These are phyloP conservation scores for Penicillium sp. DNA, from an alignment of 2,329 filamentous ascomycete genomes.

Conservation along the genomic window DNA sequence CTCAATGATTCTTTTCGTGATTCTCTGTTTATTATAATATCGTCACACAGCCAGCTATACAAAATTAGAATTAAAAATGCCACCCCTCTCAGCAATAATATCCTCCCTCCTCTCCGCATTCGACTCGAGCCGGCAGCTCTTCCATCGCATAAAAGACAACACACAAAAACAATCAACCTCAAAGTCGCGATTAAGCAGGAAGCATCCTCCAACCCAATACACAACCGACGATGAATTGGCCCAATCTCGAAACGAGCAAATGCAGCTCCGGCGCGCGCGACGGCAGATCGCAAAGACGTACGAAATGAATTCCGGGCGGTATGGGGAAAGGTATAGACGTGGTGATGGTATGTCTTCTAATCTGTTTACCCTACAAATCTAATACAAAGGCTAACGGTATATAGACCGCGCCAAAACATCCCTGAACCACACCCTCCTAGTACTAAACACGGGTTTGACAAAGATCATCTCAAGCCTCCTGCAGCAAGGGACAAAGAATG, in stretches of 20 bases:
- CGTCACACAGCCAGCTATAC: neutral
- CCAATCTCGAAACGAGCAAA: neutral
- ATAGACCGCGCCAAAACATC: constrained; percentile 10
- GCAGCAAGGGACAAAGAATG: neutral
- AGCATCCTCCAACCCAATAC: neutral
- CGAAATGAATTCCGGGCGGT: constrained; percentile 2
- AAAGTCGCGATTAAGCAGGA: neutral
- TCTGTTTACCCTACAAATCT: too few species aligned
- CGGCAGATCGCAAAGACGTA: constrained; percentile 2
- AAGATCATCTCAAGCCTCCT: constrained; percentile 9
- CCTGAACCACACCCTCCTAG: constrained; percentile 9
- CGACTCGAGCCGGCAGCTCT: constrained; percentile 5
- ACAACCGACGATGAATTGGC: neutral
- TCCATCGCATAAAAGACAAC: constrained; percentile 1
- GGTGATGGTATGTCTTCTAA: constrained; percentile 10
- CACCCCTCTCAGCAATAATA: constrained; percentile 2
- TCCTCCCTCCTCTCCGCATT: constrained; percentile 8
- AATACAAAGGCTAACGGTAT: too few species aligned
- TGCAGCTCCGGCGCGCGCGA: neutral
- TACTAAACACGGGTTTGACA: constrained; percentile 10
- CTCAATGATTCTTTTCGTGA: neutral
- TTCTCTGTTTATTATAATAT: neutral
- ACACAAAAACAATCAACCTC: constrained; percentile 22
- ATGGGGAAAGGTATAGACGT: constrained; percentile 8
- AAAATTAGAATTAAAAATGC: neutral